A percentile compares a stretch with the other conserved stretches of the same genome.
Evolutionary conservation across 768 basidiomycete genomes (phyloP).

Genomic region (Leccinum subgranulosum): DNA sequence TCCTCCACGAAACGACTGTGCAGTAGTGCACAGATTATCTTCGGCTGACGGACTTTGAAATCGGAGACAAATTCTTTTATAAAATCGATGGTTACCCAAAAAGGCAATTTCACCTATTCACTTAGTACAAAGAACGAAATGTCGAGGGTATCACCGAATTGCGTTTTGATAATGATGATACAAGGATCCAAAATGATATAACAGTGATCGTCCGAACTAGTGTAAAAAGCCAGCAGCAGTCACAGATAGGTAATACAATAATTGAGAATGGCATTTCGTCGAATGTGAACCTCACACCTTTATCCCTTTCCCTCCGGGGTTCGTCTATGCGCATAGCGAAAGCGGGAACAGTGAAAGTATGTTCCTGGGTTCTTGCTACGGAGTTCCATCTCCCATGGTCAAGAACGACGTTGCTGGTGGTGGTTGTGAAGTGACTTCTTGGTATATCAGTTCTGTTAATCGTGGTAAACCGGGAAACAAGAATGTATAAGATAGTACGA

Average conservation of each 20-base stretch:
- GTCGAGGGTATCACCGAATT: slow-evolving; percentile 5
- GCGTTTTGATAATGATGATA: background rate
- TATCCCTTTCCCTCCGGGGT: no score
- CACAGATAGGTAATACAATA: background rate
- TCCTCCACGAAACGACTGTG: no score
- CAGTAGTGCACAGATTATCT: background rate
- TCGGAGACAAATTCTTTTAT: background rate
- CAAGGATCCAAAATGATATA: background rate
- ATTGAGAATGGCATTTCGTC: background rate
- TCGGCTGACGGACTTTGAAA: background rate
- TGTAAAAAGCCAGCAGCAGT: background rate
- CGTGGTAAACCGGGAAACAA: background rate
- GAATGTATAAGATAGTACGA: background rate
- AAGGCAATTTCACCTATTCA: background rate
- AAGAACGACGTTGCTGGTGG: slow-evolving; percentile 18
- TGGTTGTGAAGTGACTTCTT: slow-evolving; percentile 39
- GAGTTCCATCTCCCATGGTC: slow-evolving; percentile 11
- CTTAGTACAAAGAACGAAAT: background rate
- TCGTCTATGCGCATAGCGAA: background rate
- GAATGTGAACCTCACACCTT: no score
- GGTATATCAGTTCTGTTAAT: slow-evolving; percentile 43
- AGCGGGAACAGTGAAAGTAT: background rate
- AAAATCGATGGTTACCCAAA: background rate
- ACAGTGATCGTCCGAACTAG: background rate
- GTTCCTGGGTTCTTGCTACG: background rate